phyloP scores from a whole-genome alignment of 2,329 filamentous ascomycete species.

The Harringtonia lauricola region DNA sequence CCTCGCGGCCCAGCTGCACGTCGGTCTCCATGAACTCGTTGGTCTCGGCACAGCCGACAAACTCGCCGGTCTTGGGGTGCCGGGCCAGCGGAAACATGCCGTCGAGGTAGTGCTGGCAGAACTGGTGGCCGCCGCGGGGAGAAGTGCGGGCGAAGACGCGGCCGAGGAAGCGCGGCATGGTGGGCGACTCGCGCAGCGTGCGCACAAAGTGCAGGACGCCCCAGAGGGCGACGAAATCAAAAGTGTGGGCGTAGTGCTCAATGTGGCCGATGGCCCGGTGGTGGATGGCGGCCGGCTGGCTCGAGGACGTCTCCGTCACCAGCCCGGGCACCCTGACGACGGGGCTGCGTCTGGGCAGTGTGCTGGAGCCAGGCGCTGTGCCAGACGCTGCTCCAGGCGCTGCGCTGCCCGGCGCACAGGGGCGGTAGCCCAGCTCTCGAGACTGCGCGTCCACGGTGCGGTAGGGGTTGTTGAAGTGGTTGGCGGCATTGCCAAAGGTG shows the following conservation, averaged over 20 bases:
- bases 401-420: no score
- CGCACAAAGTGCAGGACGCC: slow-evolving; percentile 59
- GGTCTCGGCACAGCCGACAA: slow-evolving; percentile 22
- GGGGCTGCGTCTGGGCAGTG: background rate
- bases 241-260: slow-evolving; percentile 68
- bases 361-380: background rate
- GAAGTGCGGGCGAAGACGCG: slow-evolving; percentile 46
- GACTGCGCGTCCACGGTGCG: slow-evolving; percentile 35
- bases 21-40: slow-evolving; percentile 53
- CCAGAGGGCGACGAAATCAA: slow-evolving; percentile 64
- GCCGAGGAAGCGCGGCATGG: slow-evolving; percentile 50
- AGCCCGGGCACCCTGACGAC: slow-evolving; percentile 7
- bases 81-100: slow-evolving; percentile 45
- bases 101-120: slow-evolving; percentile 51
- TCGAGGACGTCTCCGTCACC: slow-evolving; percentile 19
- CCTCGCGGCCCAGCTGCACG: slow-evolving; percentile 32
- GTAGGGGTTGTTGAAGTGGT: slow-evolving; percentile 72
- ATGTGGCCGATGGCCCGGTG: slow-evolving; percentile 54
- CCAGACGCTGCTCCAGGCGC: no score
- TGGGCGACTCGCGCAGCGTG: slow-evolving; percentile 25
- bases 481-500: slow-evolving; percentile 69
- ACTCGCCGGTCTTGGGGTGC: slow-evolving; percentile 28
- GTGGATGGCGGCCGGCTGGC: slow-evolving; percentile 25
- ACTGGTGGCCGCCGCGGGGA: slow-evolving; percentile 42
- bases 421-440: slow-evolving; percentile 6